Base-by-base conservation (phyloP, 768 basidiomycete species). In the Gloeopeniophorella convolvens region DNA sequence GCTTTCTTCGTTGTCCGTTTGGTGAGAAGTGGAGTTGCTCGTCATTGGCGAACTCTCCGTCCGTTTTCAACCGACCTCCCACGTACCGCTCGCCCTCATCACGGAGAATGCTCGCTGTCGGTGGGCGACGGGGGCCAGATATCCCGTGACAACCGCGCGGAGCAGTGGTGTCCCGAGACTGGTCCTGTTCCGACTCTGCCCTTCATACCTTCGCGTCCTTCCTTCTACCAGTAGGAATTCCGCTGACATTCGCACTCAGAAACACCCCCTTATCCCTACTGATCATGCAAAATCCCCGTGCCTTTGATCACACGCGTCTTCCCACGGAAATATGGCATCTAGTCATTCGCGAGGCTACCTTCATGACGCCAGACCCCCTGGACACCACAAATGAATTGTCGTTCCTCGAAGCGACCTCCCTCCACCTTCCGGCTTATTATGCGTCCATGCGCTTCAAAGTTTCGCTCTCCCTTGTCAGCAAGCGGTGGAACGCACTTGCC, bases 241-340 rank as follows among this genome's bases (percentile, higher is more conserved):
- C 15, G 11, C 48, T 43, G 43, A 50, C 34, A 10, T 2, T 16
- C 5, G 6, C 4, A 43, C 31, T 30, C 48, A 50, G 48, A 30
- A 43, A 30, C 15, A 36, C 15, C 15, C 15, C 23, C 3, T 30
- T 30, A 43, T 30, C 42, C 20, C 48, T 10, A 35, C 3, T 27
- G 10, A 5, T 2, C 48, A 36, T 21, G 15, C n/a, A 23, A 31
- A 43, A 48, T n/a, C 36, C 27, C n/a, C 43, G 47, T 13, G 28
- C 51, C 11, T 30, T 54, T 32, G 55, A 54, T 30, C 34, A 57
- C 31, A 33, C 43, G 18, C 51, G 47, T 8, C 70, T 85, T 12
- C 84, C 84, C 0, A 61, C 73, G 1, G 84, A 87, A 57, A 61
- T 87, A 6, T 86, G 84, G 84, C 66, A 77, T n/a, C 63, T 75